phyloP scores from a whole-genome alignment of 192 early-diverging fungal genomes.

The Helicostylum pulchrum region DNA sequence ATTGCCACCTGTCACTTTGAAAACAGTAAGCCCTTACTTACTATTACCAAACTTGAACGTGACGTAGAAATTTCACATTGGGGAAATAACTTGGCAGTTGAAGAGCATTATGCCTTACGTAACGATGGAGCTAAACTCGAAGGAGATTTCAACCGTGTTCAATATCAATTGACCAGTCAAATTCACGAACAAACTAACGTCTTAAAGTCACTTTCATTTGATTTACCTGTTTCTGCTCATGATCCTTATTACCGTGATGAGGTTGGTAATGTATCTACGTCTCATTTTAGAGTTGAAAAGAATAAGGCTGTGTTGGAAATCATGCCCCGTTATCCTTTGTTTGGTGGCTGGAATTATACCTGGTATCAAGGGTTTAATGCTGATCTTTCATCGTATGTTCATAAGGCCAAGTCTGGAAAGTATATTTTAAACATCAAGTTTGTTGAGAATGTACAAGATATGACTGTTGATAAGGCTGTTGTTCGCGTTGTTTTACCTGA shows the following conservation, averaged over 20 bases:
- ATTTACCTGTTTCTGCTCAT: conserved; percentile 65
- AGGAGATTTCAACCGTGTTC: conserved; percentile 70
- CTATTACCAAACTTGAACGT: conserved; percentile 55
- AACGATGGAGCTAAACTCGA: conserved; percentile 71
- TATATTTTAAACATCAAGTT: conserved; percentile 72
- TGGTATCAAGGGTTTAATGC: conserved; percentile 93
- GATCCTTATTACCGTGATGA: conserved; percentile 86
- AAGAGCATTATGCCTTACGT: conserved; percentile 77
- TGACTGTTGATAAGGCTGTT: conserved; percentile 60
- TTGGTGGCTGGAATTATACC: conserved; percentile 96
- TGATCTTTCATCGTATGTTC: conserved; percentile 65
- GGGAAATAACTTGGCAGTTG: conserved; percentile 74
- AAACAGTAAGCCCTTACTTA: conserved; percentile 53
- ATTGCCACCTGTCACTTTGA: conserved; percentile 65
- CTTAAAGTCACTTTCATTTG: conserved; percentile 48
- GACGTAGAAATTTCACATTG: conserved; percentile 85
- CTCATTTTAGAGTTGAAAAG: conserved; percentile 50
- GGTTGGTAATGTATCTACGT: conserved; percentile 97
- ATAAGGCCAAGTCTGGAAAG: conserved; percentile 40
- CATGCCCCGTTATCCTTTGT: conserved; percentile 88
- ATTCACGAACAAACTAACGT: conserved; percentile 48
- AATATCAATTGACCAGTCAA: conserved; percentile 50
- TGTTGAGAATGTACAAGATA: conserved; percentile 58
- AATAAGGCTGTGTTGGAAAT: conserved; percentile 64
- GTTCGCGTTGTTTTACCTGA: conserved; percentile 87